Evolutionary conservation across 2,329 filamentous ascomycete genomes (phyloP).

Genomic region (Epichloe brachyelytri): DNA sequence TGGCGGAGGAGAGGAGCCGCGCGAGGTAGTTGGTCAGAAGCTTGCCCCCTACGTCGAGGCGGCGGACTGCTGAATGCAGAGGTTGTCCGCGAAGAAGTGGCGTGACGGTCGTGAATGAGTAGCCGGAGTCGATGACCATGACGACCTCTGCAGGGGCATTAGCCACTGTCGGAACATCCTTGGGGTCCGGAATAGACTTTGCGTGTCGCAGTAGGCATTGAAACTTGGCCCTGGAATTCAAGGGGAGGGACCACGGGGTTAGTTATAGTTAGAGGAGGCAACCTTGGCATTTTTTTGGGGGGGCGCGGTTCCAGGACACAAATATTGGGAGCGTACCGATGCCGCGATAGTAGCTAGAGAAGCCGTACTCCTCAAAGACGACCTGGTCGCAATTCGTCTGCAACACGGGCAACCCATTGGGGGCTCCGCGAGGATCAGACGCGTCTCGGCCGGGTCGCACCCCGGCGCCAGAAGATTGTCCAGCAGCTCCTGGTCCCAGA

Average conservation of each 20-base stretch:
- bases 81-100: constrained; percentile 72
- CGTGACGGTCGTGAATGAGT: constrained; percentile 84
- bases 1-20: constrained; percentile 81
- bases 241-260: neutral
- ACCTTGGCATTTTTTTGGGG: too few species aligned
- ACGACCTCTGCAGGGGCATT: constrained; percentile 59
- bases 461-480: constrained; percentile 49
- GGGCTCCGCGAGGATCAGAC: constrained; percentile 76
- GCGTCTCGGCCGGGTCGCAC: constrained; percentile 70
- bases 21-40: constrained; percentile 87
- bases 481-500: constrained; percentile 87
- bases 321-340: constrained; percentile 36
- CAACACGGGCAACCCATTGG: constrained; percentile 67
- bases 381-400: constrained; percentile 92
- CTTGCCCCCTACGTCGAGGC: constrained; percentile 86
- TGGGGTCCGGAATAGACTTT: constrained; percentile 51
- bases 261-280: neutral
- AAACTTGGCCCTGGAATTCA: constrained; percentile 49
- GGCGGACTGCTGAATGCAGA: constrained; percentile 66
- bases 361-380: constrained; percentile 94
- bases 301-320: too few species aligned
- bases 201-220: constrained; percentile 72
- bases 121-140: constrained; percentile 83
- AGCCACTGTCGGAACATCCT: constrained; percentile 27
- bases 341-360: constrained; percentile 70